Conservation (phyloP, 2,329 filamentous ascomycete genomes). For the Mariannaea sp. region DNA sequence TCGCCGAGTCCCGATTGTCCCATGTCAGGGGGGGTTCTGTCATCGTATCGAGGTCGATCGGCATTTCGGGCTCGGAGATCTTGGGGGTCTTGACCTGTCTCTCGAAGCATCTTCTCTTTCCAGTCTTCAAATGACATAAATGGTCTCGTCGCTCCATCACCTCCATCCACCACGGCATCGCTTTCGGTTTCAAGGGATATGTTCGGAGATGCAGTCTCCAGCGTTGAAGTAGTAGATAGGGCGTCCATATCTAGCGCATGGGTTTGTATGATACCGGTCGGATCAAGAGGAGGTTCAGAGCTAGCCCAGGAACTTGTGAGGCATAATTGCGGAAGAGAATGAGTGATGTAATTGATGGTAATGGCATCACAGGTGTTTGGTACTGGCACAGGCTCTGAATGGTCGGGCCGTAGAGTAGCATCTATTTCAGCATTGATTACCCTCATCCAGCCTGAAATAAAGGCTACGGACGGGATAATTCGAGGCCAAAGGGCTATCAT, state of each 20-base stretch:
- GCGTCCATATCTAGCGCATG: constrained; percentile 10
- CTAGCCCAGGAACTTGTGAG: constrained; percentile 65
- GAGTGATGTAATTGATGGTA: constrained; percentile 77
- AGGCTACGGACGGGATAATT: neutral
- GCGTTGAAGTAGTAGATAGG: constrained; percentile 10
- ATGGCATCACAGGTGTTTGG: constrained; percentile 12
- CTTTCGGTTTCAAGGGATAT: constrained; percentile 9
- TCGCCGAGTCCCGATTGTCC: constrained; percentile 82
- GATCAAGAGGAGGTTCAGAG: constrained; percentile 28
- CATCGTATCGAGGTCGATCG: constrained; percentile 54
- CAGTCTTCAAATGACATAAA: constrained; percentile 98
- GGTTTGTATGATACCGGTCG: neutral
- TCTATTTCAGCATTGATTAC: neutral
- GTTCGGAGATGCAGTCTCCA: constrained; percentile 8
- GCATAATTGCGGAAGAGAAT: constrained; percentile 77
- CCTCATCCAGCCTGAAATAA: neutral
- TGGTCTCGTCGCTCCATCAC: constrained; percentile 45
- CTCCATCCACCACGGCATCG: constrained; percentile 20
- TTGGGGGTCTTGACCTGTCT: constrained; percentile 75
- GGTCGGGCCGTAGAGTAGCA: neutral
- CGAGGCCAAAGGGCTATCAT: neutral
- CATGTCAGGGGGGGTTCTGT: constrained; percentile 60
- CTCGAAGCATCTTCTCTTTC: constrained; percentile 91
- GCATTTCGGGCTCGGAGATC: constrained; percentile 67
- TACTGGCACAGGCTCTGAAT: neutral